These are phyloP conservation scores for Colletotrichum sp. DNA, from an alignment of 2,329 filamentous ascomycete genomes.

Conservation along the genomic window DNA sequence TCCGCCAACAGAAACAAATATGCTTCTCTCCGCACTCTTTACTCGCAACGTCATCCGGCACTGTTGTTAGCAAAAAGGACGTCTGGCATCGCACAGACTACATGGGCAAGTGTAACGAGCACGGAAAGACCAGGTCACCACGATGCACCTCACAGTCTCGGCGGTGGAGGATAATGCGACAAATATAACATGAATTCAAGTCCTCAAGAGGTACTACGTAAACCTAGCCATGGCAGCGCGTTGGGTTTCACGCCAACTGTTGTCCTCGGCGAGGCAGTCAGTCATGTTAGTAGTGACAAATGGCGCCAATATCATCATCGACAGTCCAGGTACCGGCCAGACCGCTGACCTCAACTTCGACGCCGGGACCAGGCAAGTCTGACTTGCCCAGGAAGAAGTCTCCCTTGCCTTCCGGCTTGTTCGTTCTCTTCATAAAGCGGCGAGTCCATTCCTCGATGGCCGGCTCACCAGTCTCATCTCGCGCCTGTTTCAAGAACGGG, in stretches of 20 bases:
- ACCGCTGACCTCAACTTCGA: conserved; percentile 62
- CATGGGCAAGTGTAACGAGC: not conserved
- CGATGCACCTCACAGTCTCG: not conserved
- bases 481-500: conserved; percentile 93
- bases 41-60: not conserved
- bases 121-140: not conserved
- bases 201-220: not conserved
- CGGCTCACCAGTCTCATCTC: conserved; percentile 94
- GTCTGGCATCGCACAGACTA: not conserved
- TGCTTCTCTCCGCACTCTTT: not conserved
- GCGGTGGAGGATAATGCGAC: too few species aligned
- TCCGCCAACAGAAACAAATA: not conserved
- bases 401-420: conserved; percentile 52
- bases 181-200: not conserved
- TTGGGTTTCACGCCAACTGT: conserved; percentile 4
- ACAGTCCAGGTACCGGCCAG: conserved; percentile 89
- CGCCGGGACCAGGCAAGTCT: conserved; percentile 39
- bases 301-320: conserved; percentile 76
- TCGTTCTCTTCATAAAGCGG: conserved; percentile 60
- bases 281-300: conserved; percentile 55
- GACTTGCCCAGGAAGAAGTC: conserved; percentile 65
- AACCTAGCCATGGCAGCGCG: not conserved
- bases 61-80: not conserved
- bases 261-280: not conserved
- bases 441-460: conserved; percentile 73